phyloP scores from a whole-genome alignment of 371 early-diverging fungal species.

The Mucor mucedo region DNA sequence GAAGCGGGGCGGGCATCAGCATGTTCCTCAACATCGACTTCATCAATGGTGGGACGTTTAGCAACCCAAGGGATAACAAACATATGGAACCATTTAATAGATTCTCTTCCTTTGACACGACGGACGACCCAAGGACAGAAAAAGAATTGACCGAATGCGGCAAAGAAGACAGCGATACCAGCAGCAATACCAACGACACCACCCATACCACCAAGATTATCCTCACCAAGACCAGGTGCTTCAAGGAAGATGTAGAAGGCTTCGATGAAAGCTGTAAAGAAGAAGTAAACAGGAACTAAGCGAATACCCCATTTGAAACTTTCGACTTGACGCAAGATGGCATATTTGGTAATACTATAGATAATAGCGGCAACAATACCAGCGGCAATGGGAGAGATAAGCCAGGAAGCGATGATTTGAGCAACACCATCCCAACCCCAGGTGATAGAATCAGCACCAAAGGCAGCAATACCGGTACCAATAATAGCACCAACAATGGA shows the following conservation, averaged over 20 bases:
- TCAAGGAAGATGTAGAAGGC: slow-evolving; percentile 80
- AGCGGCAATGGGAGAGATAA: slow-evolving; percentile 74
- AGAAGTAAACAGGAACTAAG: slow-evolving; percentile 84
- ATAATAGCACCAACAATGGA: slow-evolving; percentile 82
- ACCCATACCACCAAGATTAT: slow-evolving; percentile 42
- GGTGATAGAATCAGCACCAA: slow-evolving; percentile 67
- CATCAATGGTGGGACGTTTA: slow-evolving; percentile 44
- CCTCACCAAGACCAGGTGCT: slow-evolving; percentile 56
- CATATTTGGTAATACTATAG: slow-evolving; percentile 68
- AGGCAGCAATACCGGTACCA: slow-evolving; percentile 80
- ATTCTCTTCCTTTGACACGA: slow-evolving; percentile 65
- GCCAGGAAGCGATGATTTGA: slow-evolving; percentile 80
- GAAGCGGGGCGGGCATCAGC: slow-evolving; percentile 50
- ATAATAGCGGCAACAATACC: slow-evolving; percentile 71
- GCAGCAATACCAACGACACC: slow-evolving; percentile 55
- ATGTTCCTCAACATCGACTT: slow-evolving; percentile 24
- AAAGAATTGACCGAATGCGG: slow-evolving; percentile 62
- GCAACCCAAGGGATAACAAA: slow-evolving; percentile 59
- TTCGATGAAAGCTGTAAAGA: slow-evolving; percentile 71
- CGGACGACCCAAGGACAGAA: slow-evolving; percentile 71
- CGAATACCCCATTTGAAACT: slow-evolving; percentile 76
- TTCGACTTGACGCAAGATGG: slow-evolving; percentile 66
- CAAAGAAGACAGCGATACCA: slow-evolving; percentile 37
- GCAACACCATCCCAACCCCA: slow-evolving; percentile 78
- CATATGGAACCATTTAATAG: slow-evolving; percentile 73